Base-by-base conservation (phyloP, 1,139 yeast species). In the Hyphopichia fennica region DNA sequence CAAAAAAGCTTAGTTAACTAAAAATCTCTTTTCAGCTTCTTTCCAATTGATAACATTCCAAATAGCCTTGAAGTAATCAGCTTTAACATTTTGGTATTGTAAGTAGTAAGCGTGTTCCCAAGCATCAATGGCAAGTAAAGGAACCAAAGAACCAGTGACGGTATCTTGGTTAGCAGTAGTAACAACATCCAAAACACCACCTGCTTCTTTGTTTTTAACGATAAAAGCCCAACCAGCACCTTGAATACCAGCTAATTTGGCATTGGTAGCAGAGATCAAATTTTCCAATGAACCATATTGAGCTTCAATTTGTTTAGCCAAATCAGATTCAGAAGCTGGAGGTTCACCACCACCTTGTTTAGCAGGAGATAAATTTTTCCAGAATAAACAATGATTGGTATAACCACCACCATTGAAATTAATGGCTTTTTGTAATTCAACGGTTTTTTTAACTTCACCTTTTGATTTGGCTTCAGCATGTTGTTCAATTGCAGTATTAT, bases 71-170 rank as follows among this genome's bases (percentile, higher is more conserved):
- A 73, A 69, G 57, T 73, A 72, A 51, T 69, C 74, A 28, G 64
- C 71, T 60, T 73, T 72, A 47, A 69, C 75, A 49, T 72, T 73
- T 53, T 70, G 75, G 56, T 73, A 72, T 49, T 73, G 77, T 52
- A 72, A 67, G 59, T 73, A 73, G 58, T 72, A 73, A 43, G 78
- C 78, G 50, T 73, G 79, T 54, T 73, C 78, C 78, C 79, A 73
- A 40, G 77, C 75, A 56, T 73, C 79, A 54, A 73, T 69, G 18
- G 75, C 78, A 46, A 73, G 60, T 53, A 72, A 67, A 16, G 77
- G 74, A 41, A 65, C 67, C 42, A 58, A 65, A 7, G 73, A 71
- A 7, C 67, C 73, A 25, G 65, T 56, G 28, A 69, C 66, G n/a
- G 76, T 69, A 53, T 73, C 79, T 53, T 73, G 79, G 55, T 73